Percentiles rank a stretch among this genome's conserved stretches.
These are phyloP conservation scores for Arthrobotrys musiformis DNA, from an alignment of 2,329 filamentous ascomycete species.

Conservation along the genomic window DNA sequence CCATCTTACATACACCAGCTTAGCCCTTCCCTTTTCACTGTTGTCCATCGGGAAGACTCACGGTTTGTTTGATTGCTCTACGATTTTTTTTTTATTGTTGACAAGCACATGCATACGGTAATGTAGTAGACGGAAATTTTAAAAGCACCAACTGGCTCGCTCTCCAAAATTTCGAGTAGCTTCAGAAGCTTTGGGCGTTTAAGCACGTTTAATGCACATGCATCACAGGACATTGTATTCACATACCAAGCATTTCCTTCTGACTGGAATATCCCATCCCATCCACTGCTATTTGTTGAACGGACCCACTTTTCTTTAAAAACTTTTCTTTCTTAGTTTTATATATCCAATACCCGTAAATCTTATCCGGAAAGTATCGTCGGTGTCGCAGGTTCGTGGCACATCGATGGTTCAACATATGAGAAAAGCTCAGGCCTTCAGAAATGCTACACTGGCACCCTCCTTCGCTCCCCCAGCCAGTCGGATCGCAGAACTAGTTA, in stretches of 20 bases:
- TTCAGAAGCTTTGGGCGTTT: conserved; percentile 10
- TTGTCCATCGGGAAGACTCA: neutral
- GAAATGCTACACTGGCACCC: neutral
- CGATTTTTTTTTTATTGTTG: neutral
- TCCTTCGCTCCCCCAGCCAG: conserved; percentile 1
- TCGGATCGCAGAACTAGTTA: neutral
- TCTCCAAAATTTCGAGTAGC: neutral
- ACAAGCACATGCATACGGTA: conserved; percentile 2
- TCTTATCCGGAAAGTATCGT: conserved; percentile 10
- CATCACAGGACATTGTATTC: conserved; percentile 2
- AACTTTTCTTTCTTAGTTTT: neutral
- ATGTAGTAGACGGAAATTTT: neutral
- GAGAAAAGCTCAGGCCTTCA: conserved; percentile 8
- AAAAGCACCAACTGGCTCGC: conserved; percentile 29
- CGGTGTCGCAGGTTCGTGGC: neutral
- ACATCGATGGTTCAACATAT: neutral
- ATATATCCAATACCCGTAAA: neutral
- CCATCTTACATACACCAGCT: neutral
- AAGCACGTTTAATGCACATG: conserved; percentile 24
- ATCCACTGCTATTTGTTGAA: neutral
- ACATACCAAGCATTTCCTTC: conserved; percentile 21
- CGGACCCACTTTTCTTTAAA: conserved; percentile 1
- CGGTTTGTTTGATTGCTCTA: neutral
- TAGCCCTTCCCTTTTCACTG: conserved; percentile 10
- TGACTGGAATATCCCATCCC: conserved; percentile 28